phyloP scores from a whole-genome alignment of 345 rosid genomes.

The Salix purpurea region DNA sequence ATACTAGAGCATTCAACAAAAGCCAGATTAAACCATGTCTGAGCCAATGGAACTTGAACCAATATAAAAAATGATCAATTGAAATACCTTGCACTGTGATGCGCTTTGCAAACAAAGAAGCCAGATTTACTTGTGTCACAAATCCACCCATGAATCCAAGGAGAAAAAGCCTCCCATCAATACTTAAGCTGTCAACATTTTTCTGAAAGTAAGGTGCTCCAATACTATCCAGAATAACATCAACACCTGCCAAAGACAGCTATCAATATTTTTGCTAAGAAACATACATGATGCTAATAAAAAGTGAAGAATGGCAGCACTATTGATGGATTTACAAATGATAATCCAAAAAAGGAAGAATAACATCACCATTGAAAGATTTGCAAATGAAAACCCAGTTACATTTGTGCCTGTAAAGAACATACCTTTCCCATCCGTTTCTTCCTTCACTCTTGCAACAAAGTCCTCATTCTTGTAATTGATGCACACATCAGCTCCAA shows the following conservation, averaged over 20 bases:
- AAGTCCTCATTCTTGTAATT: constrained; percentile 91
- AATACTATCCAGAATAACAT: constrained; percentile 74
- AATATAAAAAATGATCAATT: background rate
- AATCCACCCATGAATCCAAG: constrained; percentile 72
- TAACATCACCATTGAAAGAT: background rate
- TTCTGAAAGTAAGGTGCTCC: constrained; percentile 79
- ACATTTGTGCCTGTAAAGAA: constrained; percentile 1
- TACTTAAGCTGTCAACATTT: constrained; percentile 69
- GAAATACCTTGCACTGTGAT: constrained; percentile 78
- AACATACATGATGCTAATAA: background rate
- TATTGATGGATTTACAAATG: too few species aligned
- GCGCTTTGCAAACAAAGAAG: constrained; percentile 59
- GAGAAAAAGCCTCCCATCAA: constrained; percentile 82
- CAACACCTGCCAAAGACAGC: constrained; percentile 44
- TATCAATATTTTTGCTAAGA: background rate
- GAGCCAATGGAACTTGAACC: background rate
- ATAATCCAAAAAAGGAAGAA: too few species aligned
- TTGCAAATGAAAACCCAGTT: background rate
- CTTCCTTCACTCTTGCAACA: constrained; percentile 70
- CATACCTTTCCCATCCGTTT: constrained; percentile 79
- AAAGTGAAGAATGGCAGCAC: background rate
- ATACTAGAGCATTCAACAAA: background rate
- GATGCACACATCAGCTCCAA: constrained; percentile 85
- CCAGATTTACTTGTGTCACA: constrained; percentile 51
- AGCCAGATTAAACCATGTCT: background rate